A percentile compares a stretch with the other conserved stretches of the same genome.
Conservation (phyloP, 192 early-diverging fungal genomes). For the Dissophora ornata region DNA sequence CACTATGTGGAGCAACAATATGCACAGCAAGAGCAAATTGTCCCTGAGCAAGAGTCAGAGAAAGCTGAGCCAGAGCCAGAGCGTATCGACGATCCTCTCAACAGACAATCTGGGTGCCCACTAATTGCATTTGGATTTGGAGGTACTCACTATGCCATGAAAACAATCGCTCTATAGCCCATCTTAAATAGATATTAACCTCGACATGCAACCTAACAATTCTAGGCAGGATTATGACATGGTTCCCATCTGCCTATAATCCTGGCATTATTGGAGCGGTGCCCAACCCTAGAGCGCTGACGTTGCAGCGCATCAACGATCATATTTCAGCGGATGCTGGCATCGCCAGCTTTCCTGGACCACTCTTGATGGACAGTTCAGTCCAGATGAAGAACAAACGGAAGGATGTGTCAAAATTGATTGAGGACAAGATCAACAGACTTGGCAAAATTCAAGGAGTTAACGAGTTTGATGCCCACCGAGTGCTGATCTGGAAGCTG, state of each 20-base stretch:
- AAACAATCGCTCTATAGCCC: background rate
- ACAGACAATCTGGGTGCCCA: constrained; percentile 62
- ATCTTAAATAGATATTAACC: background rate
- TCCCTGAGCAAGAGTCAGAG: constrained; percentile 22
- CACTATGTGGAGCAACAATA: constrained; percentile 28
- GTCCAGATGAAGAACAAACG: constrained; percentile 59
- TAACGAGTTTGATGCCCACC: constrained; percentile 31
- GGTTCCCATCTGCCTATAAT: constrained; percentile 75
- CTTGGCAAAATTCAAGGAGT: constrained; percentile 14
- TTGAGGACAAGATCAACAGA: constrained; percentile 50
- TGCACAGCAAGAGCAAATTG: constrained; percentile 30
- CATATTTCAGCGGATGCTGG: constrained; percentile 46
- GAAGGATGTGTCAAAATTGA: constrained; percentile 57
- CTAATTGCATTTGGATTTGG: constrained; percentile 80
- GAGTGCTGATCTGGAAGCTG: constrained; percentile 68
- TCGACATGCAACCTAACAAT: background rate
- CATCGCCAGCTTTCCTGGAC: constrained; percentile 61
- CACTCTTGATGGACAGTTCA: constrained; percentile 67
- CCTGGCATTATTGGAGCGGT: too few species aligned
- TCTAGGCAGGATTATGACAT: constrained; percentile 65
- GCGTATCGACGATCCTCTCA: constrained; percentile 52
- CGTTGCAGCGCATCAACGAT: constrained; percentile 59
- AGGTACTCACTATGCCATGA: constrained; percentile 23
- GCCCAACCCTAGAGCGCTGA: constrained; percentile 60
- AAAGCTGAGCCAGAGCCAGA: constrained; percentile 18